phyloP scores from a whole-genome alignment of 192 early-diverging fungal species.

The Coemansia sp. region DNA sequence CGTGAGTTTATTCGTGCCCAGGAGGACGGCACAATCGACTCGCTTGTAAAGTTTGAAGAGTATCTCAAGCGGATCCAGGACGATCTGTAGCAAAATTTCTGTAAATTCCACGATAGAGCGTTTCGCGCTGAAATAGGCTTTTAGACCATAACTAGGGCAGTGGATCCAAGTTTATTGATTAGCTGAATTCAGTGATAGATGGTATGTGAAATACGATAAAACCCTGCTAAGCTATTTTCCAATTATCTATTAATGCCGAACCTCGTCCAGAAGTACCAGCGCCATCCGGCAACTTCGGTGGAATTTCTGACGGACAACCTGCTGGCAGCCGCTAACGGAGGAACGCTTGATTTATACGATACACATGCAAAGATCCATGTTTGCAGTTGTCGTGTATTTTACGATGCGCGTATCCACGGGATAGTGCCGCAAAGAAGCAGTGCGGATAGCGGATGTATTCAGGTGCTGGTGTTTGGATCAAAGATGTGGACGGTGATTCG shows the following conservation, averaged over 20 bases:
- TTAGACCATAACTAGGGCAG: neutral
- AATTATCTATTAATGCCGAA: too few species aligned
- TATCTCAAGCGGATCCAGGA: slow-evolving; percentile 13
- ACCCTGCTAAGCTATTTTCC: too few species aligned
- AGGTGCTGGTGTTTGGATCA: slow-evolving; percentile 50
- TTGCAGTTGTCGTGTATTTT: neutral
- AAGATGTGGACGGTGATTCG: slow-evolving; percentile 33
- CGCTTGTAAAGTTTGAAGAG: slow-evolving; percentile 14
- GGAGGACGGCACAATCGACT: slow-evolving; percentile 1
- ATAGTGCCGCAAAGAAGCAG: neutral
- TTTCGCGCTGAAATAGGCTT: too few species aligned
- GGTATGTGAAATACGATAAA: neutral
- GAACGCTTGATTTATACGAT: neutral
- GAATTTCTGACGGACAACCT: neutral
- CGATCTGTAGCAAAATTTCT: too few species aligned
- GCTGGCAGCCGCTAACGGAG: neutral
- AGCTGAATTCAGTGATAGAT: neutral
- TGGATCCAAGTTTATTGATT: too few species aligned
- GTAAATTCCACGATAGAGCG: too few species aligned
- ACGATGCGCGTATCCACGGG: neutral
- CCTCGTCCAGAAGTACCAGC: neutral
- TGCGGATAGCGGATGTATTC: neutral
- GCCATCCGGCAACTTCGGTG: neutral
- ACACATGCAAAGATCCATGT: neutral
- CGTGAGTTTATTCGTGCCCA: slow-evolving; percentile 10